A percentile compares a stretch with the other conserved stretches of the same genome.
Conservation (phyloP, 164 flowering plant genomes). For the Brasenia schreberi region DNA sequence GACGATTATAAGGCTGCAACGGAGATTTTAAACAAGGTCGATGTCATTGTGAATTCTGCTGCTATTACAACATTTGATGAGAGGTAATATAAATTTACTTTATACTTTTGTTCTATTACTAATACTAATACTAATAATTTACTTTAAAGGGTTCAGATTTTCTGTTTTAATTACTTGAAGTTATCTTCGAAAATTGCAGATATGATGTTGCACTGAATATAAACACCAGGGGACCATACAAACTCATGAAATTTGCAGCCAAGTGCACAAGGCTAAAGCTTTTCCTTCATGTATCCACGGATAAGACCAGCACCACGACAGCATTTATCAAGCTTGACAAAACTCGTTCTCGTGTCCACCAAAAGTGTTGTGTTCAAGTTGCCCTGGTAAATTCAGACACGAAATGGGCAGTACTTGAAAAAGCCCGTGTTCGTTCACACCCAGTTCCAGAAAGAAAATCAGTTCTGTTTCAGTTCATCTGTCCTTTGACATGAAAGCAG, state of each 20-base stretch:
- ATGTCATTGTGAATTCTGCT: slow-evolving; percentile 75
- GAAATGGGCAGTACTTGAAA: too few species aligned
- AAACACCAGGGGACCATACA: slow-evolving; percentile 55
- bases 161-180: neutral
- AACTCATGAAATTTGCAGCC: slow-evolving; percentile 59
- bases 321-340: neutral
- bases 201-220: slow-evolving; percentile 60
- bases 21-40: slow-evolving; percentile 45
- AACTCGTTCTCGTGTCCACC: neutral
- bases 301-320: slow-evolving; percentile 11
- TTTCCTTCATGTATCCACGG: slow-evolving; percentile 75
- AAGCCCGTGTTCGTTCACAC: neutral
- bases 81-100: slow-evolving; percentile 29
- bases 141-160: neutral
- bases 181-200: slow-evolving; percentile 18
- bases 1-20: slow-evolving; percentile 27
- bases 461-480: neutral
- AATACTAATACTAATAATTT: too few species aligned
- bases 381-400: too few species aligned
- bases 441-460: neutral
- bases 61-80: slow-evolving; percentile 93
- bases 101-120: neutral
- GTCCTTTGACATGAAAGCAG: too few species aligned
- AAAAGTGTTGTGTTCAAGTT: too few species aligned
- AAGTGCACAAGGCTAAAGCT: slow-evolving; percentile 56